Evolutionary conservation across 164 flowering plant species (phyloP), one percentile per base, ranked within the genome.

Genomic region (Magnolia sinica): DNA sequence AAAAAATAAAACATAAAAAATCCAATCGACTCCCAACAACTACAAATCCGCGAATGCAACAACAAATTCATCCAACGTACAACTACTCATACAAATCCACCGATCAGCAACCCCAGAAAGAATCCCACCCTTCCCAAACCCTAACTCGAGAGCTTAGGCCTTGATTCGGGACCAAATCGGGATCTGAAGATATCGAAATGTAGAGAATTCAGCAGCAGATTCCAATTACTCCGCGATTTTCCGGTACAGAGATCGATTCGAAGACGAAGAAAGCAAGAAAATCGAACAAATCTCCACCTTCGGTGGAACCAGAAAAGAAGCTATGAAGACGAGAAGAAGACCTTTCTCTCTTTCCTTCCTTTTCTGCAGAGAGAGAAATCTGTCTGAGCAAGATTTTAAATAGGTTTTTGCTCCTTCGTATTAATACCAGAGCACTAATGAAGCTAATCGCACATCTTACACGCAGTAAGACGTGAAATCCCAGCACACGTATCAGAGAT

Each of bases 271-370:
- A 23, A 37, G 71, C 31, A 64, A 18, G 65, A 50, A 65, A 70
- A 77, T 72, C 70, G 61, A 80, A 73, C 63, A 64, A 45, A 16
- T 74, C 82, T 66, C 74, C 77, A 74, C 64, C 73, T 58, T 59
- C 77, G 82, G n/a, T 16, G 71, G 71, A 6, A 65, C 22, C 29
- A 0, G 37, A 68, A 23, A 68, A 31, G 50, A 18, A 31, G 71
- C 50, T 24, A 45, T 31, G 50, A 16, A 65, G 68, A 24, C 13
- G 71, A 29, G 45, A 37, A 29, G 45, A 37, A 16, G 71, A 29
- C 18, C 71, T 11, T n/a, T 64, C 68, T 16, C 50, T 19, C 50
- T 31, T 31, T 68, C 31, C 14, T 31, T 68, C 31, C 14, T 31
- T 68, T 29, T 68, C 50, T 14, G n/a, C 71, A 27, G 18, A 31